Evolutionary conservation across 257 asterid genomes (phyloP), one percentile per base, ranked within the genome.

Genomic region (Fraxinus quadrangulata): DNA sequence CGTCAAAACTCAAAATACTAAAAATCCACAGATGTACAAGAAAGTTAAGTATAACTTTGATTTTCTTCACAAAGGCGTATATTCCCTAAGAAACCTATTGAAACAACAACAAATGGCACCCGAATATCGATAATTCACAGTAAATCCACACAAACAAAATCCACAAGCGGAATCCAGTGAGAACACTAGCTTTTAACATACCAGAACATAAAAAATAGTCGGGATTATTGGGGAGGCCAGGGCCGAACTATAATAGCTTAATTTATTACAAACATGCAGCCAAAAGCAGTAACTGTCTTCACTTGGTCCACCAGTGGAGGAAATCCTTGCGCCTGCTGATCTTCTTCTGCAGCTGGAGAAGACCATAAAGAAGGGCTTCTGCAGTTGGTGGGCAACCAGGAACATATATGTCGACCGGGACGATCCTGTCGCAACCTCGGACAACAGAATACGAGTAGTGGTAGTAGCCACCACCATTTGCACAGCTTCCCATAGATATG

Each of bases 331-430:
- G 97, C 91, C 98, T 81, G 66, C 85, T 89, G 85, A 94, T 92
- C 88, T 94, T 94, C 88, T 94, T 94, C 96, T 94, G 98, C 85
- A 94, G 87, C 83, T 94, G 97, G 77, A 94, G 98, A 59, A 92
- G 83, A 63, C 97, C 97, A 45, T 94, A 94, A 73, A 94, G 96
- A 76, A 94, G 97, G 70, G 97, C 98, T 85, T 94, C 98, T 0
- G 98, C 98, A 70, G 97, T 91, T 47, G 97, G 98, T 14, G 98
- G 98, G 81, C 98, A 94, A 76, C 98, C 97, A 16, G 98, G 97
- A 47, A 94, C 97, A 33, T 94, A 94, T 76, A 94, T 94, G 83
- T 94, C 98, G 0, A 94, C 98, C 0, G 98, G 98, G 73, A 92
- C 98, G 70, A 94, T 94, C 86, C 98, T 82, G 82, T 94, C 98